Evolutionary conservation across 768 basidiomycete species (phyloP), one percentile per base, ranked within the genome.

Genomic region (Xanthoconium stramineum): DNA sequence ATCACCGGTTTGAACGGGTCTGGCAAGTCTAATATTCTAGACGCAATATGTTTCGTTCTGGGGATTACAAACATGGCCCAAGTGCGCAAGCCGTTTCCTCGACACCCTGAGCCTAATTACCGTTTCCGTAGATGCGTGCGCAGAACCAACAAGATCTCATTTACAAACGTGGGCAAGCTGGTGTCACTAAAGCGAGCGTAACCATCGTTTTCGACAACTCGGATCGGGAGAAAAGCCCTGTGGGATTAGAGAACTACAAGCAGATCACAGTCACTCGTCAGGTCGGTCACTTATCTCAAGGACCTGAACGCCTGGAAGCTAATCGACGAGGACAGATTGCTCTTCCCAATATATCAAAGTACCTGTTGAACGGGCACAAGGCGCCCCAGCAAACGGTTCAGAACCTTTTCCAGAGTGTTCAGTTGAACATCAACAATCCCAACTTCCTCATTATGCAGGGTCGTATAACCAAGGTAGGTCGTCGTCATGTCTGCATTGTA

Each of bases 391-490:
- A 89, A 51, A 79, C 77, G 1, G 82, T 99, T 0, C 97, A 97
- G 65, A 89, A 85, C 30, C 78, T 98, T 14, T 98, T 99, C 67
- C 97, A 98, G 69, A 88, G 91, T 39, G 95, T 99, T 1, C 94
- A 97, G 71, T 83, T 99, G 61, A 98, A 98, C 69, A 98, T 99
- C 80, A 99, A 98, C 75, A 98, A 98, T 72, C 97, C 97, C 43
- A 98, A 98, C 70, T 98, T 98, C 76, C 81, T 99, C 56, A 98
- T 98, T 70, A 98, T 98, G 96, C 97, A 99, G 74, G 96, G 97
- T 30, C 91, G 95, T 48, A 99, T 99, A 69, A 99, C 97, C 12
- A 99, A 98, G 77, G 95, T 90, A 33, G 39, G 72, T 62, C 28
- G 20, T 11, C 39, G 47, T 40, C 45, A 13, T 10, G 52, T 52